Conservation (phyloP, 2,329 filamentous ascomycete genomes). For the Raffaelea albimanens region DNA sequence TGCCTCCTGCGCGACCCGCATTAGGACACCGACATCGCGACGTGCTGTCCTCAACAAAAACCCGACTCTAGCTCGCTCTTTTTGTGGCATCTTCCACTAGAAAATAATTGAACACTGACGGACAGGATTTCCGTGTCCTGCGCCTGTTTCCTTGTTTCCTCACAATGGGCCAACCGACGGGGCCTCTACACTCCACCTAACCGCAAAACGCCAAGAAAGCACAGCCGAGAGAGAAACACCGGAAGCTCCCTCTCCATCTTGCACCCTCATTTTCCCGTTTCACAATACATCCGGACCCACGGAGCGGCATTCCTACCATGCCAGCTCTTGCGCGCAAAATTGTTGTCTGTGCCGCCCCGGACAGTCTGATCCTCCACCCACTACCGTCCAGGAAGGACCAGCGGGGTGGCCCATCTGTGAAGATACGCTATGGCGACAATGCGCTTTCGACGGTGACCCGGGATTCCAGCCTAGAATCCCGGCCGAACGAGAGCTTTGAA, state of each 20-base stretch:
- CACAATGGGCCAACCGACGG: neutral
- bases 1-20: no score
- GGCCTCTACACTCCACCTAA: neutral
- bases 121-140: neutral
- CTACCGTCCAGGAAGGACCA: slow-evolving; percentile 53
- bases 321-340: slow-evolving; percentile 71
- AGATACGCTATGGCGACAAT: slow-evolving; percentile 60
- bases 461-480: slow-evolving; percentile 36
- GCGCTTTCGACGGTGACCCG: slow-evolving; percentile 32
- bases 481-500: slow-evolving; percentile 42
- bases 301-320: slow-evolving; percentile 38
- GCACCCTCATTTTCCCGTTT: neutral
- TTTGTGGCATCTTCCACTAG: neutral
- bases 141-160: neutral
- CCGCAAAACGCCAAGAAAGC: neutral
- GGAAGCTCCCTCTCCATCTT: no score
- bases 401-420: slow-evolving; percentile 43
- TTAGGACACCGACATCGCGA: slow-evolving; percentile 7
- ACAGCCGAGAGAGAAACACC: no score
- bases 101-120: neutral
- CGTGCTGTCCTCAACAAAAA: neutral
- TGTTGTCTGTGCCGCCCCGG: slow-evolving; percentile 68
- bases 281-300: neutral
- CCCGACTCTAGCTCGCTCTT: neutral
- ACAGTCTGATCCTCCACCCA: slow-evolving; percentile 75